These are phyloP conservation scores for Auxenochlorella protothecoides DNA, from an alignment of 139 green algal species.

Conservation along the genomic window DNA sequence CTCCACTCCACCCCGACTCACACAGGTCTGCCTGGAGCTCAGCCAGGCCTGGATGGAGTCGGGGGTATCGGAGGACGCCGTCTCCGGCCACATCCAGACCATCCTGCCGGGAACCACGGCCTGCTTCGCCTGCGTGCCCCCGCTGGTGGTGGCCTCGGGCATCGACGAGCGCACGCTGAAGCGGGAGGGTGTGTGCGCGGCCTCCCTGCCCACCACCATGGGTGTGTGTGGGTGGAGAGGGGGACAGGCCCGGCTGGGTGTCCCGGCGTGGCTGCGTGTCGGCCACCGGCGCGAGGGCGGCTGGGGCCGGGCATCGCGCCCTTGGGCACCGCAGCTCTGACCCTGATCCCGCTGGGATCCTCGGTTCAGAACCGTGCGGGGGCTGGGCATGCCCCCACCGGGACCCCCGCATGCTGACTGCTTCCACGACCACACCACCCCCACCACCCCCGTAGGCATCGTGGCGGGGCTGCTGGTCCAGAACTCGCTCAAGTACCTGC, in stretches of 20 bases:
- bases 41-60: constrained; percentile 92
- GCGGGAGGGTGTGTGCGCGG: constrained; percentile 91
- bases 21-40: constrained; percentile 87
- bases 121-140: constrained; percentile 83
- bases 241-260: no score
- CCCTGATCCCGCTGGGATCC: no score
- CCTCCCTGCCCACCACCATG: constrained; percentile 96
- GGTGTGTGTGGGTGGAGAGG: constrained; percentile 11
- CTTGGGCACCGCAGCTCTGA: no score
- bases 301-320: no score
- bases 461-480: constrained; percentile 91
- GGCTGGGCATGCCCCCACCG: no score
- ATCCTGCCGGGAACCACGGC: constrained; percentile 53
- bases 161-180: constrained; percentile 95
- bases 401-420: no score
- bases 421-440: no score
- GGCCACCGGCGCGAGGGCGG: no score
- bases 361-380: no score
- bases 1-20: background rate
- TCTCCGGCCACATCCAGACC: constrained; percentile 87
- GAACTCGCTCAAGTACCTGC: constrained; percentile 86
- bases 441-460: constrained; percentile 45
- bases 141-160: constrained; percentile 84
- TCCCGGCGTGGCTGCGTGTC: no score
- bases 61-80: constrained; percentile 90